A percentile compares a stretch with the other conserved stretches of the same genome.
Evolutionary conservation across 169 alveolate genomes (phyloP).

Genomic region (Cystoisospora suis): DNA sequence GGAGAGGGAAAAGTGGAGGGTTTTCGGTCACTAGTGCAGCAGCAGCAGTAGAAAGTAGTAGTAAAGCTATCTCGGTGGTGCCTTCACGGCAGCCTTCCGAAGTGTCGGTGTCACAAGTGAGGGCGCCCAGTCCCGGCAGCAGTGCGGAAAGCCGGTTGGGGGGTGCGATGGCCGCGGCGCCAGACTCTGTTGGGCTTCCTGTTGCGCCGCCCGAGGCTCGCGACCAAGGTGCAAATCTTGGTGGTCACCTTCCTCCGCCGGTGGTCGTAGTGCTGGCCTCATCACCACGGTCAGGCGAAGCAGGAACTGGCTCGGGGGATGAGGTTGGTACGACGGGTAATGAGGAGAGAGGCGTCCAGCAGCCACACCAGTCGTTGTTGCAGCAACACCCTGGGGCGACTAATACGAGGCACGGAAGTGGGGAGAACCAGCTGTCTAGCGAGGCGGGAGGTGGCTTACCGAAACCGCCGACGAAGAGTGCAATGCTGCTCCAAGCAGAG

Average conservation of each 20-base stretch:
- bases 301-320: background rate
- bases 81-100: slow-evolving; percentile 19
- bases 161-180: too few species aligned
- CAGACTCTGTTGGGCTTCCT: too few species aligned
- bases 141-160: too few species aligned
- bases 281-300: background rate
- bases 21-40: too few species aligned
- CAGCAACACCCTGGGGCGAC: background rate
- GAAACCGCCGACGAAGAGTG: slow-evolving; percentile 35
- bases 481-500: slow-evolving; percentile 40
- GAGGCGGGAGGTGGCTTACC: too few species aligned
- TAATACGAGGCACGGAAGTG: background rate
- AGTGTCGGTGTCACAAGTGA: background rate
- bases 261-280: background rate
- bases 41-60: background rate
- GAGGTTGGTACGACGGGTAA: too few species aligned
- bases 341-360: too few species aligned
- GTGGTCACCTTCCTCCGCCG: background rate
- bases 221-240: background rate
- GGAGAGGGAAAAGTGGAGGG: background rate
- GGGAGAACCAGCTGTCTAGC: background rate
- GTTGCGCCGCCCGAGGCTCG: background rate
- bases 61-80: background rate
- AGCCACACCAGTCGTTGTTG: background rate
- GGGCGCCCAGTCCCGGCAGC: too few species aligned